These are phyloP conservation scores for Penicillium aurantiogriseum DNA, from an alignment of 2,329 filamentous ascomycete species.

Conservation along the genomic window DNA sequence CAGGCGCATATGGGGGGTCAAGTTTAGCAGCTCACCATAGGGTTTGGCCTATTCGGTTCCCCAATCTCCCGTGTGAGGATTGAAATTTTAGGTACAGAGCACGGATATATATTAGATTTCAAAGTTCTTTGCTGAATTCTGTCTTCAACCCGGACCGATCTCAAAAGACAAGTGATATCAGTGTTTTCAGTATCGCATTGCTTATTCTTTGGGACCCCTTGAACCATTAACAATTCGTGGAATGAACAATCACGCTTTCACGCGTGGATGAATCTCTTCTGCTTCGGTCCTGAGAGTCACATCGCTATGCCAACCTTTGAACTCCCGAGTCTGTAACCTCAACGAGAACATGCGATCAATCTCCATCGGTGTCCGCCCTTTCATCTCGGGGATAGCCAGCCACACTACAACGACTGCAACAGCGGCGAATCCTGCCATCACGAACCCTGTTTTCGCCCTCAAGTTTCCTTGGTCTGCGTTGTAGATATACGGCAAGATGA, in stretches of 20 bases:
- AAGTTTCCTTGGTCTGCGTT: constrained; percentile 20
- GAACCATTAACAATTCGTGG: too few relatives aligned
- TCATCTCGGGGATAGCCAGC: constrained; percentile 53
- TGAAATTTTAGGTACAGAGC: too few relatives aligned
- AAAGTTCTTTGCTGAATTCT: too few relatives aligned
- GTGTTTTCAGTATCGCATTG: too few relatives aligned
- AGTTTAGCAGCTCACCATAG: too few relatives aligned
- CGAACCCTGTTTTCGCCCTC: constrained; percentile 20
- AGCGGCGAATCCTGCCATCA: constrained; percentile 19
- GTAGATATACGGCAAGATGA: constrained; percentile 52
- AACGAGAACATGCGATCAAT: constrained; percentile 43
- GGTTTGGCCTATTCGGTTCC: too few relatives aligned
- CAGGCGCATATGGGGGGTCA: too few relatives aligned
- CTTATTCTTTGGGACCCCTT: too few relatives aligned
- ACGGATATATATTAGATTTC: too few relatives aligned
- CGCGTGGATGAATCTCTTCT: background rate
- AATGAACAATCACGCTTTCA: background rate
- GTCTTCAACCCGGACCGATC: too few relatives aligned
- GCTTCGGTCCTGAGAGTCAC: background rate
- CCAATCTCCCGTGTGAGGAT: too few relatives aligned
- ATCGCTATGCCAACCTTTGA: constrained; percentile 17
- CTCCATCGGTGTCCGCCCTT: constrained; percentile 47
- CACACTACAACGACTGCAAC: constrained; percentile 37
- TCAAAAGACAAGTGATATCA: too few relatives aligned
- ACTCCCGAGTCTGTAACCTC: constrained; percentile 15